Conservation (phyloP, 1,284 basidiomycete species). For the Crucibulum parvulum region DNA sequence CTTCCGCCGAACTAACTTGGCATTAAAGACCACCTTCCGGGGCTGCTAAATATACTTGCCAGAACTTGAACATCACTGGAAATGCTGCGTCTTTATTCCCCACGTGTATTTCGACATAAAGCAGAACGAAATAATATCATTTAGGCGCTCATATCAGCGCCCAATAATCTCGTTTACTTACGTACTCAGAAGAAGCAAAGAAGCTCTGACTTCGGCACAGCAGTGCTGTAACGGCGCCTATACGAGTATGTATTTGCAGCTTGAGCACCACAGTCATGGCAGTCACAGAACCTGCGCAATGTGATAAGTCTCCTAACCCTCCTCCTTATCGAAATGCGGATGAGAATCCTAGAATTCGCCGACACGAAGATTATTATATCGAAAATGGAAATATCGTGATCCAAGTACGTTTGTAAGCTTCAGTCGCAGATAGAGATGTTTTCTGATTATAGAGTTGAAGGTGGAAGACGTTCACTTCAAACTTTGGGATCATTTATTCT, state of each 20-base stretch:
- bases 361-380: constrained; percentile 8
- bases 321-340: background rate
- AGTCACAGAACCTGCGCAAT: too few relatives aligned
- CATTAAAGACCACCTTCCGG: constrained; percentile 39
- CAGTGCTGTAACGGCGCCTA: too few relatives aligned
- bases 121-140: constrained; percentile 4
- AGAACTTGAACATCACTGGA: constrained; percentile 47
- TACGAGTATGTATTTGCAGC: too few relatives aligned
- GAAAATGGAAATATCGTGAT: constrained; percentile 7
- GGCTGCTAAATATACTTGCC: constrained; percentile 47
- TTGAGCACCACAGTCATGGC: too few relatives aligned
- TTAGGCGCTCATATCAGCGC: background rate
- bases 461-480: constrained; percentile 8
- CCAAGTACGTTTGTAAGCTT: background rate
- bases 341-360: background rate
- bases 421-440: background rate
- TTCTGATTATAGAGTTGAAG: background rate
- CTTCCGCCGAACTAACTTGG: constrained; percentile 1
- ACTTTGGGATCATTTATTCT: constrained; percentile 6
- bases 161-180: too few relatives aligned
- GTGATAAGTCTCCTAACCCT: constrained; percentile 4
- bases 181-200: too few relatives aligned
- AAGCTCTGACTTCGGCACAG: too few relatives aligned
- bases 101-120: constrained; percentile 31
- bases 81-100: constrained; percentile 40